phyloP scores from a whole-genome alignment of 2,329 filamentous ascomycete species.

The Mycosphaerella sp. region DNA sequence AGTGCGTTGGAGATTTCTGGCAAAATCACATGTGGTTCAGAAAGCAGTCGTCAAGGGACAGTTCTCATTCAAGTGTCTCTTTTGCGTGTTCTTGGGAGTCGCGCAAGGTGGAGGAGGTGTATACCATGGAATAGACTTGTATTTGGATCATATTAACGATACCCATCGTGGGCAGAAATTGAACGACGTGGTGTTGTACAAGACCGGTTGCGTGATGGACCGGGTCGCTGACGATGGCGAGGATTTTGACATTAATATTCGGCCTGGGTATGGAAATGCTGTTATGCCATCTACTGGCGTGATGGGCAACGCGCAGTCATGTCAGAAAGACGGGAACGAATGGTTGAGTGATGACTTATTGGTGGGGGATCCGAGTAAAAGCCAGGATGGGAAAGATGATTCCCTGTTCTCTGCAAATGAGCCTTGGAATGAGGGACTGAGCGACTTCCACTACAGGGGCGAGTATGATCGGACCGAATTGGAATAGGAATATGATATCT shows the following conservation, averaged over 20 bases:
- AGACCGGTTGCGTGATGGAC: constrained; percentile 42
- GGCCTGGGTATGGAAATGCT: constrained; percentile 22
- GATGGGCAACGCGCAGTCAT: not conserved
- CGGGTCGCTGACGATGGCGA: constrained; percentile 37
- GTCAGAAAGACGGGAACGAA: constrained; percentile 12
- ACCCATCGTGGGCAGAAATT: constrained; percentile 34
- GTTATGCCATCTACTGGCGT: not conserved
- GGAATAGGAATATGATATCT: constrained; percentile 14
- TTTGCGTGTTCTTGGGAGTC: constrained; percentile 39
- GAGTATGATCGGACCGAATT: constrained; percentile 26
- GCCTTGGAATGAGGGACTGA: constrained; percentile 33
- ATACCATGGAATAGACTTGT: constrained; percentile 38
- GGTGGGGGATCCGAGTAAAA: constrained; percentile 10
- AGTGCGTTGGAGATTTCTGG: constrained; percentile 45
- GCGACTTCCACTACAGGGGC: constrained; percentile 30
- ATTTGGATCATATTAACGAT: constrained; percentile 41
- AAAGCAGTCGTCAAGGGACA: constrained; percentile 28
- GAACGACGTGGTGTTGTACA: constrained; percentile 36
- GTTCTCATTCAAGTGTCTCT: constrained; percentile 42
- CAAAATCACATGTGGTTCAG: constrained; percentile 42
- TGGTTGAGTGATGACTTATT: constrained; percentile 25
- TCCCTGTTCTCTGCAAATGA: constrained; percentile 26
- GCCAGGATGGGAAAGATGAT: constrained; percentile 20
- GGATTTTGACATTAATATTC: constrained; percentile 46
- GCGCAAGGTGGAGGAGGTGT: constrained; percentile 30